Percentiles rank a stretch among this genome's conserved stretches.
These are phyloP conservation scores for Colletotrichum tanaceti DNA, from an alignment of 2,329 filamentous ascomycete species.

Conservation along the genomic window DNA sequence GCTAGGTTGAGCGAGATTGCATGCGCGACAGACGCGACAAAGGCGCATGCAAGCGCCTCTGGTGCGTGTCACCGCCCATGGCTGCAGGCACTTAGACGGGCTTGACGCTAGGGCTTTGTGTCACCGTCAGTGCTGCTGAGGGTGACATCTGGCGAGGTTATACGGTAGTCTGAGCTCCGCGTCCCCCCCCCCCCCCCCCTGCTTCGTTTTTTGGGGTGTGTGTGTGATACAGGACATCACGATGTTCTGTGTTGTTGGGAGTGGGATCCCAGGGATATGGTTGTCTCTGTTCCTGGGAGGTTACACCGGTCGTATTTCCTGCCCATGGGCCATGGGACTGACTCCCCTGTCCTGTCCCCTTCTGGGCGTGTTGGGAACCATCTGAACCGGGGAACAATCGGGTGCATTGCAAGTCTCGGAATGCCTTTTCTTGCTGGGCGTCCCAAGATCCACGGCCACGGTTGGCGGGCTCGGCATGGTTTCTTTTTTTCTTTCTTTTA, in stretches of 20 bases:
- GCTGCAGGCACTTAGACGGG: neutral
- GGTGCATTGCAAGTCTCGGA: neutral
- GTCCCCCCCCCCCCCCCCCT: no score
- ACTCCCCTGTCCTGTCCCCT: neutral
- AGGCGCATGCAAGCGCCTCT: constrained; percentile 26
- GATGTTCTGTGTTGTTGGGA: no score
- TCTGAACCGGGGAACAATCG: neutral
- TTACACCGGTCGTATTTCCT: neutral
- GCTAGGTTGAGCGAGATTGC: constrained; percentile 16
- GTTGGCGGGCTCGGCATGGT: neutral
- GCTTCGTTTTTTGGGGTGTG: no score
- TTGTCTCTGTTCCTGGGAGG: neutral
- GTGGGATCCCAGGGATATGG: constrained; percentile 2
- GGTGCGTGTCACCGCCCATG: neutral
- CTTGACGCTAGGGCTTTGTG: constrained; percentile 30
- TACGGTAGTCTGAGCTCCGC: neutral
- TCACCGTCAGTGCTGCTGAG: neutral
- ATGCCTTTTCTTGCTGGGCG: neutral
- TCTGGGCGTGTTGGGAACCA: neutral
- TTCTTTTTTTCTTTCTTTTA: neutral
- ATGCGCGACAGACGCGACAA: constrained; percentile 28
- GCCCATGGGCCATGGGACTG: neutral
- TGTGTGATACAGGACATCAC: neutral
- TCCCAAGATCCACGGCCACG: neutral
- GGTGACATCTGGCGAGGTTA: neutral